phyloP scores from a whole-genome alignment of 257 asterid genomes.

The Osmanthus fragrans region DNA sequence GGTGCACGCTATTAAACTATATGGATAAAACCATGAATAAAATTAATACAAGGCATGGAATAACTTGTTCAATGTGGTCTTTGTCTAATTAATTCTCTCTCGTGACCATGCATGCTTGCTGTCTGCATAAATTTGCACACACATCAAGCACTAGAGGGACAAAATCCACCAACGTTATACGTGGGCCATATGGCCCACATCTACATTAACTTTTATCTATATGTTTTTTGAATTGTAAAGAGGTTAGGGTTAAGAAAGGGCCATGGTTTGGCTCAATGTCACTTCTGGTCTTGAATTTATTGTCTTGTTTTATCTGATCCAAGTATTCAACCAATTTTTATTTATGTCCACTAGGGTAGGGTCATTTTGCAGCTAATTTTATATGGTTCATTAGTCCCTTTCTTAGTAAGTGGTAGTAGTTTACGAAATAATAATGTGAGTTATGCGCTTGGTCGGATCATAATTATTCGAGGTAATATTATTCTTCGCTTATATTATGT shows the following conservation, averaged over 20 bases:
- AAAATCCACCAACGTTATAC: not conserved
- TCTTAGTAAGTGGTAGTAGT: not conserved
- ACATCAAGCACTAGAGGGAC: not conserved
- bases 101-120: not conserved
- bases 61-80: not conserved
- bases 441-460: not conserved
- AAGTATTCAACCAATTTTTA: not conserved
- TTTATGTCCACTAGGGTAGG: not conserved
- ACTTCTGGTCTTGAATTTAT: not conserved
- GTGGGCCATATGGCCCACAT: not conserved
- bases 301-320: not conserved
- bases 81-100: not conserved
- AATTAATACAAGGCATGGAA: too few relatives aligned
- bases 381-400: not conserved
- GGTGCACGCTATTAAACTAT: too few relatives aligned
- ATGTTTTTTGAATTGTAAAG: not conserved
- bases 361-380: not conserved
- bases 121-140: not conserved
- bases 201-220: not conserved
- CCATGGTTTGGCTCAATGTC: not conserved
- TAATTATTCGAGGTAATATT: not conserved
- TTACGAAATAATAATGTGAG: not conserved
- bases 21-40: too few relatives aligned
- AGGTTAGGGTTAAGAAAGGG: not conserved
- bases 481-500: not conserved